These are phyloP conservation scores for Talaromyces borbonicus DNA, from an alignment of 495 filamentous ascomycete species.

Conservation along the genomic window DNA sequence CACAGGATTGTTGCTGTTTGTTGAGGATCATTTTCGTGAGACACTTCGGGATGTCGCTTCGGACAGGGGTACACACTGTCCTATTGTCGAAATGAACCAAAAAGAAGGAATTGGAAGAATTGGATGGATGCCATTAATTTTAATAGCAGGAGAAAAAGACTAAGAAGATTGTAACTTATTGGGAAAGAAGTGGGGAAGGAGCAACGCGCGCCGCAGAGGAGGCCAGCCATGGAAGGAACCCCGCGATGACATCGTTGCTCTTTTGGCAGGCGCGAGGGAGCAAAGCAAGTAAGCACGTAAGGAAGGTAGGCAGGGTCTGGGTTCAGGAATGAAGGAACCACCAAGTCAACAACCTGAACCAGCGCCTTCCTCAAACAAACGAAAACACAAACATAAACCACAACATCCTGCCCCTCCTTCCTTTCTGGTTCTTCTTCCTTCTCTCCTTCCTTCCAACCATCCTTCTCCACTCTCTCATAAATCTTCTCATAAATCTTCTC, in stretches of 20 bases:
- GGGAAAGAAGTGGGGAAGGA: neutral
- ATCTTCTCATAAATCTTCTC: neutral
- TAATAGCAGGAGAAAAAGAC: no score
- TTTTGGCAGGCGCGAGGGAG: neutral
- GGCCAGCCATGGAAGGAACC: constrained; percentile 4
- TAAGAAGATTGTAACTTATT: no score
- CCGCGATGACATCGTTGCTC: constrained; percentile 8
- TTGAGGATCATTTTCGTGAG: no score
- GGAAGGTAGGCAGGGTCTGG: no score
- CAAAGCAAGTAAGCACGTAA: no score
- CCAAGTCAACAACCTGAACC: neutral
- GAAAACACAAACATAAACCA: no score
- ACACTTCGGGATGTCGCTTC: constrained; percentile 4
- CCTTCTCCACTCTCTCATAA: constrained; percentile 5
- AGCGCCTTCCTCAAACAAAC: neutral
- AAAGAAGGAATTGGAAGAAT: no score
- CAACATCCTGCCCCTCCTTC: neutral
- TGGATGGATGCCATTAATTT: no score
- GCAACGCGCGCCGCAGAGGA: neutral
- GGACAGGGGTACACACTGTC: neutral
- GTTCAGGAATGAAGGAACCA: no score
- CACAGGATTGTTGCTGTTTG: neutral
- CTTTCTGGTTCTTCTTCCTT: constrained; percentile 5
- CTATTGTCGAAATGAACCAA: no score
- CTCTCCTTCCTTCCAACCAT: constrained; percentile 1